Percentiles rank a stretch among this genome's conserved stretches.
These are phyloP conservation scores for Hypomontagnella monticulosa DNA, from an alignment of 495 filamentous ascomycete genomes.

Conservation along the genomic window DNA sequence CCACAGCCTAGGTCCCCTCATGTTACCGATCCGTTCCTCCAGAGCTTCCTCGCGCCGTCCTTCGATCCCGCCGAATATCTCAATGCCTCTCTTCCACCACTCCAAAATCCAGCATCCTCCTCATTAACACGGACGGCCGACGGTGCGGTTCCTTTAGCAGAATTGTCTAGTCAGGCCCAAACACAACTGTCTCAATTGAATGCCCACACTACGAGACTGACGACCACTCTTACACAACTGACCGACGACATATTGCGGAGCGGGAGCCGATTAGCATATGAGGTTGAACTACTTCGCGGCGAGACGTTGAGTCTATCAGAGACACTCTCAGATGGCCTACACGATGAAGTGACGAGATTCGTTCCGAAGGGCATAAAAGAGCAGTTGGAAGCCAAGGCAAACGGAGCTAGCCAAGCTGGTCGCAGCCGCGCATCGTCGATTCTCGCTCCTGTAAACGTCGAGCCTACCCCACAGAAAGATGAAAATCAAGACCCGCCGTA, in stretches of 20 bases:
- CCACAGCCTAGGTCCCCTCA: conserved; percentile 60
- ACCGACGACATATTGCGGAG: conserved; percentile 95
- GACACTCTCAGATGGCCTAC: conserved; percentile 73
- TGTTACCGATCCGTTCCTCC: conserved; percentile 68
- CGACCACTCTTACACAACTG: conserved; percentile 82
- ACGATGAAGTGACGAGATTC: conserved; percentile 75
- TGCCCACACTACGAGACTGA: conserved; percentile 84
- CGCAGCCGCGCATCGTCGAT: conserved; percentile 45
- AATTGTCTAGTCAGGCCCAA: conserved; percentile 84
- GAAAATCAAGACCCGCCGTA: conserved; percentile 67
- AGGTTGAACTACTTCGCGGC: conserved; percentile 91
- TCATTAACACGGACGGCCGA: conserved; percentile 36
- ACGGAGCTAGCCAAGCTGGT: conserved; percentile 3
- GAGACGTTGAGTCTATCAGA: conserved; percentile 83
- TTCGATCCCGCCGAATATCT: conserved; percentile 87
- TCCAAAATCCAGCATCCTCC: conserved; percentile 53
- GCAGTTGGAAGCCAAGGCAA: conserved; percentile 29
- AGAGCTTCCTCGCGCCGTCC: conserved; percentile 73
- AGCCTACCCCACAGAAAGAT: conserved; percentile 27
- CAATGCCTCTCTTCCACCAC: conserved; percentile 75
- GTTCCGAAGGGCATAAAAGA: conserved; percentile 62
- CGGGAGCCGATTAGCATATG: conserved; percentile 86
- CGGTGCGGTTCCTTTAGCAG: conserved; percentile 71
- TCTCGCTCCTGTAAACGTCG: conserved; percentile 12
- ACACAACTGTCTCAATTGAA: conserved; percentile 84